Base-by-base conservation (phyloP, 768 basidiomycete species). In the Mrakia frigida region DNA sequence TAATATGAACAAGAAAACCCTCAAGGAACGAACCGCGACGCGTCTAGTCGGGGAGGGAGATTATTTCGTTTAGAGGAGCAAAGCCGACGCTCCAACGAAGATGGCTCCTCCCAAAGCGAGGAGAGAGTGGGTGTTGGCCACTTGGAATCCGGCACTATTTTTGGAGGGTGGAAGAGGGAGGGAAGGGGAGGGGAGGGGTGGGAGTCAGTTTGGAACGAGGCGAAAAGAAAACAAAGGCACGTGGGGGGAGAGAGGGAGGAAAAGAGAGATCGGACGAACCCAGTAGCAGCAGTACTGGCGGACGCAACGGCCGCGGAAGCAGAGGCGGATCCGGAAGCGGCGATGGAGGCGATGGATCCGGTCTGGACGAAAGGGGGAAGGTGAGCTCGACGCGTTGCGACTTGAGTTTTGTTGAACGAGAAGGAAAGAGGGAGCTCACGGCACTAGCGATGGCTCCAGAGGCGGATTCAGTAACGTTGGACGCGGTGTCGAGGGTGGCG, bases 71-170 rank as follows among this genome's bases (percentile, higher is more conserved):
- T 68, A 68, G 65, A 68, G 65, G 65, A 68, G 65, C 4, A 68
- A 39, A 6, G 65, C 65, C 25, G 39, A 39, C 43, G 65, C 65
- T 39, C 65, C 65, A 37, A 68, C 65, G 37, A 68, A 68, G 23
- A 68, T 68, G 39, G 65, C 65, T 39, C 35, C 35, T 41, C 65
- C 65, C 6, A 68, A 39, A 23, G 65, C 65, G 25, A 68, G 39
- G 37, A 68, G 37, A 39, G 65, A 39, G 35, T 35, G 23, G 35
- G 37, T 23, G 35, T 35, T 11, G 35, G 65, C 39, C 2, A 68
- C 21, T 39, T 68, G 35, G 37, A 68, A 68, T 4, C 65, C 65
- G 9, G 35, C 25, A 10, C 65, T 68, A n/a, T n/a, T n/a, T n/a
- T n/a, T n/a, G n/a, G n/a, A n/a, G n/a, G n/a, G n/a, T n/a, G n/a